Evolutionary conservation across 768 basidiomycete genomes (phyloP).

Genomic region (Hericium rajendrae): DNA sequence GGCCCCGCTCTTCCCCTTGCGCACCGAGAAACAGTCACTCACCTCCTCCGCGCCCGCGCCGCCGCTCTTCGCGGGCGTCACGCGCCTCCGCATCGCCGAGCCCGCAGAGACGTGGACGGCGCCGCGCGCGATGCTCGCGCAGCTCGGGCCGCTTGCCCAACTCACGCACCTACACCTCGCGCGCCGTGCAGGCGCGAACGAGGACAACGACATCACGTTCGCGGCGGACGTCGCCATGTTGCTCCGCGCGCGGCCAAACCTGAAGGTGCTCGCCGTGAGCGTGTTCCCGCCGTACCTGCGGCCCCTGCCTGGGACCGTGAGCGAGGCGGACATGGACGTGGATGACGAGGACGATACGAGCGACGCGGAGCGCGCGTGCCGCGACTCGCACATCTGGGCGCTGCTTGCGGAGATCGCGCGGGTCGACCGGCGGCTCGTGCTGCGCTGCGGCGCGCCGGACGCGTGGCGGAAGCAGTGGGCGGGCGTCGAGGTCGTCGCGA

Average conservation of each 20-base stretch:
- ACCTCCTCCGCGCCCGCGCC: background rate
- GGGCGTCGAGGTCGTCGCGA: background rate
- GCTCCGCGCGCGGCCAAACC: slow-evolving; percentile 18
- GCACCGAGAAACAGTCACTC: slow-evolving; percentile 13
- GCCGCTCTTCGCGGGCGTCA: slow-evolving; percentile 17
- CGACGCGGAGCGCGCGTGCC: background rate
- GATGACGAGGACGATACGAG: background rate
- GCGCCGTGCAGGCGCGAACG: slow-evolving; percentile 31
- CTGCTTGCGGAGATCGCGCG: slow-evolving; percentile 11
- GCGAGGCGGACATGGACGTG: background rate
- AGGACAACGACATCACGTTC: slow-evolving; percentile 31
- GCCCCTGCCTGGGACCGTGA: background rate
- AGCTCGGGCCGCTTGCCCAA: slow-evolving; percentile 24
- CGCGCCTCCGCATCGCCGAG: slow-evolving; percentile 31
- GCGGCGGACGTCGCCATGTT: slow-evolving; percentile 23
- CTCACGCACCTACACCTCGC: slow-evolving; percentile 32
- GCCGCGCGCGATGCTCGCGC: slow-evolving; percentile 23
- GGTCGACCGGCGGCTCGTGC: slow-evolving; percentile 10
- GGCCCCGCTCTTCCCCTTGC: slow-evolving; percentile 19
- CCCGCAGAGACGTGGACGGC: slow-evolving; percentile 28
- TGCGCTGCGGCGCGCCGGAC: slow-evolving; percentile 2
- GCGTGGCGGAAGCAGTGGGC: slow-evolving; percentile 10
- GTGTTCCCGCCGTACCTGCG: slow-evolving; percentile 19
- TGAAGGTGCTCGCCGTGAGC: slow-evolving; percentile 28
- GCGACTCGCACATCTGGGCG: slow-evolving; percentile 2